Base-by-base conservation (phyloP, 2,329 filamentous ascomycete genomes). In the Rhinocladiella mackenziei region DNA sequence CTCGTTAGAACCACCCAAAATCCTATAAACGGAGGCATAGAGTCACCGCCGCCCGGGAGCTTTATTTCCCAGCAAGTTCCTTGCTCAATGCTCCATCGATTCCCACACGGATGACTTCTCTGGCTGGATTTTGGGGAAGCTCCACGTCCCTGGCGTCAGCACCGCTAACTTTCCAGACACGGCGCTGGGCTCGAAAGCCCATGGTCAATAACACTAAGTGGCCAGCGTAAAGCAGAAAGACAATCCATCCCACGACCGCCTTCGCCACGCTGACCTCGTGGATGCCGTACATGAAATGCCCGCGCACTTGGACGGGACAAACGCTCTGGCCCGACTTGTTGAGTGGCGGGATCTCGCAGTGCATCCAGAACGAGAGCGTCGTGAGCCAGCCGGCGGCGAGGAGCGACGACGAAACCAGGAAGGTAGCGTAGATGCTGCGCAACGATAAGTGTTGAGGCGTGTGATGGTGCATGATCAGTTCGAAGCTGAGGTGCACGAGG, bases 251-350 rank as follows among this genome's bases (percentile, higher is more conserved):
- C 11, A 57, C 20, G 25, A 41, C 51, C 4, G 43, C 45, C 19
- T 51, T 54, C 18, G 45, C 53, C 18, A 55, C 48, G 38, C 47
- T 52, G 4, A 54, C 53, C 36, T 55, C 53, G 32, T 51, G 48
- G 30, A 57, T 51, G 18, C 55, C 55, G 39, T 51, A 53, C 55
- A 57, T 57, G 41, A 55, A 50, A 33, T 71, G 69, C 61, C 68
- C 69, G 5, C 64, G 65, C 29, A 71, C 67, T 3, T 71, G 70
- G 50, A 69, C 65, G 40, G 69, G 69, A 3, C 70, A 71, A 45
- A 71, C 67, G 4, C 65, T 65, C 50, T 71, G 67, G 64, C 65
- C 64, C 5, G 68, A 68, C 48, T 66, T 67, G 34, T 67, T 45
- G 26, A 48, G 44, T 5, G 48, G 26, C 4, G 47, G 39, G n/a